These are phyloP conservation scores for Linum lewisii DNA, from an alignment of 345 rosid species.

Conservation along the genomic window DNA sequence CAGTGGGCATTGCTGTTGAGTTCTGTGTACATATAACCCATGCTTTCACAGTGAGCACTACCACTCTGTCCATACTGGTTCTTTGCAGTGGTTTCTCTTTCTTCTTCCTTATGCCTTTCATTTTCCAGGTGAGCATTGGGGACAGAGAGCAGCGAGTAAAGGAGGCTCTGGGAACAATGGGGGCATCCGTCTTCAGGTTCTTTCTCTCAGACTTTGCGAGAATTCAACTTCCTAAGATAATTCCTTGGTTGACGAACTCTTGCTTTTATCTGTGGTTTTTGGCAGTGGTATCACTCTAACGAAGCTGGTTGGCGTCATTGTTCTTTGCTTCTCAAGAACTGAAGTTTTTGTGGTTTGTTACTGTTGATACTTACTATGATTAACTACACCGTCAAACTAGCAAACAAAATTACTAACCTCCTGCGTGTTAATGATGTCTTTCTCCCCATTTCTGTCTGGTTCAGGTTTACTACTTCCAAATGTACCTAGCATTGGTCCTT, in stretches of 20 bases:
- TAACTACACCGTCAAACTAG: neutral
- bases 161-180: conserved; percentile 86
- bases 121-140: conserved; percentile 63
- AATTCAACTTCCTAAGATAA: neutral
- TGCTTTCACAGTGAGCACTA: conserved; percentile 66
- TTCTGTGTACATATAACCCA: conserved; percentile 93
- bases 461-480: conserved; percentile 94
- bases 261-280: conserved; percentile 4
- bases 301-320: conserved; percentile 87
- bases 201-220: neutral
- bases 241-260: neutral
- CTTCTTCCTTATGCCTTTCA: neutral
- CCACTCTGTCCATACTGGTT: conserved; percentile 6
- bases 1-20: conserved; percentile 94
- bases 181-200: conserved; percentile 97
- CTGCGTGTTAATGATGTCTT: neutral
- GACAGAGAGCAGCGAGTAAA: conserved; percentile 64
- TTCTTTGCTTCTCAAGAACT: conserved; percentile 88
- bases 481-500: conserved; percentile 90
- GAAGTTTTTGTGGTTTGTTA: conserved; percentile 84
- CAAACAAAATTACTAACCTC: neutral
- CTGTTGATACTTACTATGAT: neutral
- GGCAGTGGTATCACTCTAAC: conserved; percentile 90
- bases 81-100: neutral
- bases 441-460: neutral